These are phyloP conservation scores for Crassisporium funariophilum DNA, from an alignment of 768 basidiomycete genomes.

Conservation along the genomic window DNA sequence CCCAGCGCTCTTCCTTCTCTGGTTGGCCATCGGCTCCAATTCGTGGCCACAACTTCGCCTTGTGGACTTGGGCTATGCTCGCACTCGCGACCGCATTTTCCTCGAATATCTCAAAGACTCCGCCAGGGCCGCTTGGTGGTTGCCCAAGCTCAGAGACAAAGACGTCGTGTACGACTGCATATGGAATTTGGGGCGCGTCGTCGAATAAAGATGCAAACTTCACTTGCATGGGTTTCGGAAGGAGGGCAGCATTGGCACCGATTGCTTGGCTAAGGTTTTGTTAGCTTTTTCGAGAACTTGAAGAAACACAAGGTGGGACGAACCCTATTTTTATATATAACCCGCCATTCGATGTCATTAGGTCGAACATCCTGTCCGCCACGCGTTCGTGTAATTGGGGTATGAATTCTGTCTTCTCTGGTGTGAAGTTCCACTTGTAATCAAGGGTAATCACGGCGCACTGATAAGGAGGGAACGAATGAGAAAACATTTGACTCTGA, in stretches of 20 bases:
- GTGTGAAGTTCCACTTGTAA: conserved; percentile 89
- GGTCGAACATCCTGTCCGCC: conserved; percentile 71
- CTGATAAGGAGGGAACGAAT: conserved; percentile 31
- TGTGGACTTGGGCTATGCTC: conserved; percentile 91
- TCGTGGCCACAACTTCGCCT: conserved; percentile 56
- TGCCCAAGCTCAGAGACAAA: conserved; percentile 70
- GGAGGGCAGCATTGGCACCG: conserved; percentile 81
- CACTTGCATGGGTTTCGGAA: conserved; percentile 81
- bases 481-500: not conserved
- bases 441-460: conserved; percentile 72
- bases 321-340: conserved; percentile 83
- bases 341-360: conserved; percentile 83
- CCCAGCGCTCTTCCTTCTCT: conserved; percentile 57
- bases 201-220: conserved; percentile 87
- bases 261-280: conserved; percentile 60
- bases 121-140: conserved; percentile 64
- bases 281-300: conserved; percentile 1
- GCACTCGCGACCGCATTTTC: conserved; percentile 81
- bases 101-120: conserved; percentile 81
- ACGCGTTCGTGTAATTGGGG: conserved; percentile 85
- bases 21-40: conserved; percentile 30
- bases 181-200: conserved; percentile 84
- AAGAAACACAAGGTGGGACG: conserved; percentile 3
- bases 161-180: conserved; percentile 64
- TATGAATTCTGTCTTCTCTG: conserved; percentile 69